Evolutionary conservation across 73 alveolate genomes (phyloP).

Genomic region (Blepharisma japonicum): DNA sequence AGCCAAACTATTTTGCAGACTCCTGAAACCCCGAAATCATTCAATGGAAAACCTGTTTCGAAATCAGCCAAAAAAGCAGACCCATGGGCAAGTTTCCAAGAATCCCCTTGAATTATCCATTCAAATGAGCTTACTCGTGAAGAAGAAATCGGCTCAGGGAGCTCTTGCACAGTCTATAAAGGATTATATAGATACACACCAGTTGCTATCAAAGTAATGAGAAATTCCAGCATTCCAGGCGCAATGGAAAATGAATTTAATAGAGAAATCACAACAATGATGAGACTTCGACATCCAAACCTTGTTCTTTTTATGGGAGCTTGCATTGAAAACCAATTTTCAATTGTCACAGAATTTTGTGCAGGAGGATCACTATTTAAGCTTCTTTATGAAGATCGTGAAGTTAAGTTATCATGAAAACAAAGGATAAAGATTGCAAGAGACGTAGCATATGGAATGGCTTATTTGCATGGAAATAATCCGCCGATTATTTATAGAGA

Average conservation of each 20-base stretch:
- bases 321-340: conserved; percentile 58
- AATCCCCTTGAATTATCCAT: conserved; percentile 35
- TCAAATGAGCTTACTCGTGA: conserved; percentile 49
- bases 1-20: too few relatives aligned
- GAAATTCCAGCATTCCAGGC: conserved; percentile 28
- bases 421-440: conserved; percentile 61
- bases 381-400: conserved; percentile 43
- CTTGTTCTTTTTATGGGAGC: conserved; percentile 78
- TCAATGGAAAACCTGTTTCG: too few relatives aligned
- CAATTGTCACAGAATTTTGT: conserved; percentile 65
- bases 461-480: conserved; percentile 67
- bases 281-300: conserved; percentile 60
- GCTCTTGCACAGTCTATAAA: conserved; percentile 68
- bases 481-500: conserved; percentile 92
- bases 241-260: conserved; percentile 75
- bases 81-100: background rate
- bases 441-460: conserved; percentile 89
- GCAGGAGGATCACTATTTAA: conserved; percentile 59
- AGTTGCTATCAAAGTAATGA: conserved; percentile 82
- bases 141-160: conserved; percentile 69
- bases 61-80: too few relatives aligned
- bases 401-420: conserved; percentile 51
- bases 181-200: conserved; percentile 81
- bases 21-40: too few relatives aligned
- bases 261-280: conserved; percentile 48